Conservation (phyloP, 1,284 basidiomycete genomes). For the Sanghuangporus baumii region DNA sequence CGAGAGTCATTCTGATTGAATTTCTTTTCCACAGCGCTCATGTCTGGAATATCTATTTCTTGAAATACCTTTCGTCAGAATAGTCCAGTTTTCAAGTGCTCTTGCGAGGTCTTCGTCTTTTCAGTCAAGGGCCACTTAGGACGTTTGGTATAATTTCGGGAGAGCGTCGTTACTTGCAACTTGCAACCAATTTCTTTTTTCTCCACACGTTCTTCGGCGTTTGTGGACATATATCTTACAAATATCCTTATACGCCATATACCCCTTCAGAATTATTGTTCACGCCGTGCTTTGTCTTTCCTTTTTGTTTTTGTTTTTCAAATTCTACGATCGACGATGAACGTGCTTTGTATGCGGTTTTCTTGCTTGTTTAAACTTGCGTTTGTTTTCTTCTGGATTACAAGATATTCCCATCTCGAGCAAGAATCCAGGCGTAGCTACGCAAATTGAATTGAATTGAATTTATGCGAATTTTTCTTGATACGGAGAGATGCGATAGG, state of each 20-base stretch:
- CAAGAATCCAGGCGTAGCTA: neutral
- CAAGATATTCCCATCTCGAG: neutral
- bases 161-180: neutral
- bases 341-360: neutral
- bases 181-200: neutral
- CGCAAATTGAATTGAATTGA: neutral
- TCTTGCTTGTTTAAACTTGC: neutral
- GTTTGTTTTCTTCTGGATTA: neutral
- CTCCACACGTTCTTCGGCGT: slow-evolving; percentile 1
- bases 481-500: too few species aligned
- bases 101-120: neutral
- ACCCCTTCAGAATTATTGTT: neutral
- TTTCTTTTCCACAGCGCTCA: neutral
- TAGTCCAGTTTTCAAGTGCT: neutral
- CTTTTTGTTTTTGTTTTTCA: neutral
- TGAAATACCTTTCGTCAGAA: neutral
- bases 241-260: slow-evolving; percentile 15
- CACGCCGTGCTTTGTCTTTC: neutral
- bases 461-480: too few species aligned
- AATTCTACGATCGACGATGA: neutral
- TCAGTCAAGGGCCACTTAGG: neutral
- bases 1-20: neutral
- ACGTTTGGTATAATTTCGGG: neutral
- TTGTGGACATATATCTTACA: slow-evolving; percentile 7
- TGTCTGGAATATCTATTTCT: neutral